A percentile compares a stretch with the other conserved stretches of the same genome.
These are phyloP conservation scores for Scorias spongiosa DNA, from an alignment of 2,329 filamentous ascomycete species.

Conservation along the genomic window DNA sequence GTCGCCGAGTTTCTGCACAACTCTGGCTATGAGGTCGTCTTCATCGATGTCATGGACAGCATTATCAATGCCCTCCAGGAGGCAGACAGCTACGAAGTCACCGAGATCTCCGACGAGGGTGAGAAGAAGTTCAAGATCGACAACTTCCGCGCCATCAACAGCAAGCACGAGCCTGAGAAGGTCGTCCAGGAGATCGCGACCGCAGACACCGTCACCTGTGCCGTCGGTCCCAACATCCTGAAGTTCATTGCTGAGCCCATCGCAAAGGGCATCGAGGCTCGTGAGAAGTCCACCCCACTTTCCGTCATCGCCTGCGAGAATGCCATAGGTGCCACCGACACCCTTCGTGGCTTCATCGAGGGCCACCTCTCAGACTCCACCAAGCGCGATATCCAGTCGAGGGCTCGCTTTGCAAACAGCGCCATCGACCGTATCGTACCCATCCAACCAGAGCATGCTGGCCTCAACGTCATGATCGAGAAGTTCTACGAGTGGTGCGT, in stretches of 20 bases:
- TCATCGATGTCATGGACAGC: slow-evolving; percentile 79
- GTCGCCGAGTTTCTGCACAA: slow-evolving; percentile 87
- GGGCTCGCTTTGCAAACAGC: slow-evolving; percentile 88
- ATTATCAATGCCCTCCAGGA: slow-evolving; percentile 69
- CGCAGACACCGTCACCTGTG: slow-evolving; percentile 87
- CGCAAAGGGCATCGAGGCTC: slow-evolving; percentile 77
- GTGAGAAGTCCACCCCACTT: slow-evolving; percentile 51
- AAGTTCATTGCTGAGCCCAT: slow-evolving; percentile 94
- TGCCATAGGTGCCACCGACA: slow-evolving; percentile 85
- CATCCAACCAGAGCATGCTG: slow-evolving; percentile 63
- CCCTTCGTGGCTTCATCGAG: slow-evolving; percentile 60
- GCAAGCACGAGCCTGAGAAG: slow-evolving; percentile 65
- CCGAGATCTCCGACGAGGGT: slow-evolving; percentile 76
- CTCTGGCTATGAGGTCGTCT: slow-evolving; percentile 89
- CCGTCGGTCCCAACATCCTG: slow-evolving; percentile 89
- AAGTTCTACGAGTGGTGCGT: slow-evolving; percentile 99
- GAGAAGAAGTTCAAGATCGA: slow-evolving; percentile 70
- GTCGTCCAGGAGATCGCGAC: slow-evolving; percentile 73
- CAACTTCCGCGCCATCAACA: slow-evolving; percentile 96
- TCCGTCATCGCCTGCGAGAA: slow-evolving; percentile 97
- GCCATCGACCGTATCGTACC: slow-evolving; percentile 98
- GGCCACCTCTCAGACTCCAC: slow-evolving; percentile 55
- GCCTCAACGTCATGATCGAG: slow-evolving; percentile 87
- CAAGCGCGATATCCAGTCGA: slow-evolving; percentile 51
- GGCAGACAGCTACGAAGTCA: slow-evolving; percentile 70